Base-by-base conservation (phyloP, 345 rosid genomes). In the Turnera subulata region DNA sequence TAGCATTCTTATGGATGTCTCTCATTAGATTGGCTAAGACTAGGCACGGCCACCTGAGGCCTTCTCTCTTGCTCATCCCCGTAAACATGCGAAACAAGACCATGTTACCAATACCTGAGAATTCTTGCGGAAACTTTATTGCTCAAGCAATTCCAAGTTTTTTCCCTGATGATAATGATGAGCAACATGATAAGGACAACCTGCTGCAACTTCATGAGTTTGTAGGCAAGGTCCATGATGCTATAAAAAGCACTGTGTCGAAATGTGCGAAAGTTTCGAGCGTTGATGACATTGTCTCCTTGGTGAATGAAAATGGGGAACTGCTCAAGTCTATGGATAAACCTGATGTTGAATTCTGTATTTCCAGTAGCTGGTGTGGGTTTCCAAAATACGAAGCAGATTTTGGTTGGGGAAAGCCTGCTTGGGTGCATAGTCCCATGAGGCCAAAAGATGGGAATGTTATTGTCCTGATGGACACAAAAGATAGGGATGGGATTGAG, bases 1-100 rank as follows among this genome's bases (percentile, higher is more conserved):
- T 53, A 2, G 59, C 64, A 3, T 48, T 64, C 17, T 52, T 60
- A 3, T 64, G 74, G 72, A 78, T 55, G 59, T 66, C 69, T 22
- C 59, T 55, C 0, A 47, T 74, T 1, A n/a, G 13, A 15, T 23
- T 51, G 3, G 23, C 49, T 18, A 5, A 57, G 19, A 51, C 53
- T 2, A 57, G 56, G 62, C 25, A 21, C 0, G 52, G 68, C 9
- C 10, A 15, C 1, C 16, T 24, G 24, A 44, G 68, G 48, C 40
- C 66, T 23, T 72, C 72, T 11, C 29, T 72, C 29, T 13, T 57
- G 4, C 61, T 22, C 40, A 1, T 25, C 15, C 20, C 76, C 5
- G n/a, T 21, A 9, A 62, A 72, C n/a, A 39, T 62, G 6, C 59
- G 62, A 2, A 58, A 53, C 2, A 62, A 53, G 51, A 72, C 72